Base-by-base conservation (phyloP, 768 basidiomycete species). In the Hygrocybe punicea region DNA sequence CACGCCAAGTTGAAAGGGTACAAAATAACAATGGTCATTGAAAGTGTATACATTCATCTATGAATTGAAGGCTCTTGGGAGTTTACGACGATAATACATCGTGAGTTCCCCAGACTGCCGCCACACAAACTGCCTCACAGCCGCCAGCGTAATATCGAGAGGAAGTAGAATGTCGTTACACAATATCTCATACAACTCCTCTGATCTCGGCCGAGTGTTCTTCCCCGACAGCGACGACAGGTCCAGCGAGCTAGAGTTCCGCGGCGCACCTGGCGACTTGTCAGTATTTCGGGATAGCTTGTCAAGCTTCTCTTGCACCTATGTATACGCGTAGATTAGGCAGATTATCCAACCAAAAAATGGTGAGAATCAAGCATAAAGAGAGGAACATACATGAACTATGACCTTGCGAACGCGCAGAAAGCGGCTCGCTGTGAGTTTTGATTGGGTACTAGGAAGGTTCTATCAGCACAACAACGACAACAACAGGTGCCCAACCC, bases 111-210 rank as follows among this genome's bases (percentile, higher is more conserved):
- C 76, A 16, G 81, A 73, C 62, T 88, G 86, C 63, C 83, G 84
- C 93, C 92, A 97, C 19, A 93, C 82, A 63, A 84, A 97, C 69
- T 95, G 93, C 58, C 92, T 85, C 57, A 95, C 87, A 16, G 89
- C 89, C 4, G 91, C 95, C 35, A 99, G 79, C 5, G 91, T 95
- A 85, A 96, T 93, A 61, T 86, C 84, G 24, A 89, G 76, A 21
- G 95, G 89, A 34, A 98, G 77, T 14, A 90, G 75, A n/a, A 80
- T 76, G 59, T 92, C 89, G 62, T 91, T 92, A 71, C 94, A 97
- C 24, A 97, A 69, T 44, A 98, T 84, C 72, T 98, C 95, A 68
- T 91, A 88, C 25, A 80, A 65, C 23, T 93, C 87, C 62, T 93
- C 91, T 9, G 83, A 75, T 58, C 72, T 73, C 7, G 59, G 58